Conservation (phyloP, 2,329 filamentous ascomycete genomes). For the Ophiocordyceps robertsii region DNA sequence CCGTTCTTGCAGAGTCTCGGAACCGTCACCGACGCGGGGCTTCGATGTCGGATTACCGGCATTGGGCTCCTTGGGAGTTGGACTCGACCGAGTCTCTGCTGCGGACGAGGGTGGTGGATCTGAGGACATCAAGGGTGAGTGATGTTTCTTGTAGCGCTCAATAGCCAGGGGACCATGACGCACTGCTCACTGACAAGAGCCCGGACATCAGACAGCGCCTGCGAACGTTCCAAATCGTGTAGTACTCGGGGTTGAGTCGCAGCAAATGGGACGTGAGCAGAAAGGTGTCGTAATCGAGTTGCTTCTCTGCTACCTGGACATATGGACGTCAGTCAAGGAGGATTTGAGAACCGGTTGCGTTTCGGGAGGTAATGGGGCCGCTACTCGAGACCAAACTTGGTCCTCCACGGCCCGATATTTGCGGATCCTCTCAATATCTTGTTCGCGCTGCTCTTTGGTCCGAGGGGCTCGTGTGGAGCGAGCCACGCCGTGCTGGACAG, state of each 20-base stretch:
- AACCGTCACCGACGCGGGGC: background rate
- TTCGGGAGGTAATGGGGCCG: conserved; percentile 9
- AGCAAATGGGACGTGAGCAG: conserved; percentile 49
- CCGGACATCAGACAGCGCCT: conserved; percentile 53
- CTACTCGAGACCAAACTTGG: conserved; percentile 52
- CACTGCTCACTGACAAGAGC: conserved; percentile 41
- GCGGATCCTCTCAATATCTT: conserved; percentile 62
- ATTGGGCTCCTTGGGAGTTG: conserved; percentile 12
- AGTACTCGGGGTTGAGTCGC: conserved; percentile 72
- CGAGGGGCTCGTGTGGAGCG: conserved; percentile 45
- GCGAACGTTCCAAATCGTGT: conserved; percentile 83
- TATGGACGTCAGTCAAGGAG: background rate
- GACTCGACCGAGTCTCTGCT: conserved; percentile 35
- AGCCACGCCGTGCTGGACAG: conserved; percentile 64
- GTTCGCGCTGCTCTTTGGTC: conserved; percentile 56
- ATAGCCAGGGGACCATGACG: conserved; percentile 39
- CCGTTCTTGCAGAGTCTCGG: background rate
- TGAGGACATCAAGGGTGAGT: conserved; percentile 47
- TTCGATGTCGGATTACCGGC: background rate
- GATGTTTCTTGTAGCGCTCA: conserved; percentile 37
- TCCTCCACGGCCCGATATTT: conserved; percentile 62
- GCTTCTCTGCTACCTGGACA: background rate
- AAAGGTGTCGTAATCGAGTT: background rate
- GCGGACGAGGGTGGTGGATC: conserved; percentile 41
- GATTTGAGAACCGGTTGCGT: too few relatives aligned